Percentiles rank a stretch among this genome's conserved stretches.
phyloP scores from a whole-genome alignment of 202 grass and related monocot genomes.

The Hordeum pubiflorum region DNA sequence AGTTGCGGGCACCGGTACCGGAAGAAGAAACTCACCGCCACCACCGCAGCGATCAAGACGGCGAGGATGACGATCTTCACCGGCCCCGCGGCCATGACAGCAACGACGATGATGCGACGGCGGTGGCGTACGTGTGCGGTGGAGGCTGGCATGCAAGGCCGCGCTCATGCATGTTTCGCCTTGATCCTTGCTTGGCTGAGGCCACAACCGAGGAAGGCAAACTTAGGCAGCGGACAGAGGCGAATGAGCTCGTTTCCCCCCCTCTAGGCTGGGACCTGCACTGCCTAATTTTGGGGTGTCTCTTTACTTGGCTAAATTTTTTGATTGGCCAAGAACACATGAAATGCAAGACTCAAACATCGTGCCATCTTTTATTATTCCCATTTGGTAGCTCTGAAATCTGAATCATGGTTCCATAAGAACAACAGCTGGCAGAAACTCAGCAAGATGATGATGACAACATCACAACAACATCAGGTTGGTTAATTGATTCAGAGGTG shows the following conservation, averaged over 20 bases:
- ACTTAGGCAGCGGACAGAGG: constrained; percentile 25
- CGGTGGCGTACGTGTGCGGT: constrained; percentile 33
- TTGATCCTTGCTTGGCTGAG: background rate
- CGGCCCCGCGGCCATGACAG: constrained; percentile 38
- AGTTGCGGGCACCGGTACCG: constrained; percentile 32
- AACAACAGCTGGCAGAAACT: background rate
- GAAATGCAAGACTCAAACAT: background rate
- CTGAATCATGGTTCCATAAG: background rate
- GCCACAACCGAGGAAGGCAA: constrained; percentile 14
- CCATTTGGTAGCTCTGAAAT: background rate
- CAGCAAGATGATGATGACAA: background rate
- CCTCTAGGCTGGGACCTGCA: background rate
- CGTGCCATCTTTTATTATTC: background rate
- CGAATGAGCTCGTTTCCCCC: constrained; percentile 21
- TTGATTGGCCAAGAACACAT: background rate
- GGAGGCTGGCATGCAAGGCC: constrained; percentile 36
- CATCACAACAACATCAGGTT: background rate
- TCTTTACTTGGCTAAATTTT: background rate
- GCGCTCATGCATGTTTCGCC: constrained; percentile 21
- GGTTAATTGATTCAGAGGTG: background rate
- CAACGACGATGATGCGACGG: background rate
- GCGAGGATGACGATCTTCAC: constrained; percentile 37
- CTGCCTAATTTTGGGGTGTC: constrained; percentile 22
- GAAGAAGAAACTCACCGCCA: constrained; percentile 34
- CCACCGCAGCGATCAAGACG: constrained; percentile 9